Evolutionary conservation across 2,329 filamentous ascomycete genomes (phyloP).

Genomic region (Colletotrichum orbiculare): DNA sequence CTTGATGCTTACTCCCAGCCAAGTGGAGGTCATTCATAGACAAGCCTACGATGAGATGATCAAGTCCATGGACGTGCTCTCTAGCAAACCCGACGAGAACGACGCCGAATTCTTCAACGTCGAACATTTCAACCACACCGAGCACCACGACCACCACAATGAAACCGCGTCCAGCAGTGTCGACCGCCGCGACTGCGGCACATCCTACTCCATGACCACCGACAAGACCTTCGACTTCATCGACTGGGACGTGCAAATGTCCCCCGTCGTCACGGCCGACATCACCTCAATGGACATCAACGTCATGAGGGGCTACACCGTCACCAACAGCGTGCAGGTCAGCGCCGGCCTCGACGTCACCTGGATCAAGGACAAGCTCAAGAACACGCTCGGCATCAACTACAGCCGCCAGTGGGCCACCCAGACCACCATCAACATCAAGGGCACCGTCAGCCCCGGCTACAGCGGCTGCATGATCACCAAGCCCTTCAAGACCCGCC

Average conservation of each 20-base stretch:
- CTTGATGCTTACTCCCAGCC: neutral
- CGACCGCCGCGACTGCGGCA: slow-evolving; percentile 2
- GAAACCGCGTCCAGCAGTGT: neutral
- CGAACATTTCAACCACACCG: neutral
- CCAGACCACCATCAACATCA: slow-evolving; percentile 6
- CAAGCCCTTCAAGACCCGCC: slow-evolving; percentile 21
- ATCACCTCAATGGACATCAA: slow-evolving; percentile 10
- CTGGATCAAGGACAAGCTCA: slow-evolving; percentile 11
- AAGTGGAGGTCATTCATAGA: slow-evolving; percentile 19
- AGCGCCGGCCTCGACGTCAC: slow-evolving; percentile 12
- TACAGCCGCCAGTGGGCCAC: slow-evolving; percentile 24
- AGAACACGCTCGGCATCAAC: slow-evolving; percentile 5
- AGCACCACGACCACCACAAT: neutral
- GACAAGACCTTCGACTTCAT: slow-evolving; percentile 17
- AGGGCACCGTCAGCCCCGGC: slow-evolving; percentile 6
- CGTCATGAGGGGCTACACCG: slow-evolving; percentile 7
- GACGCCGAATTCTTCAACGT: slow-evolving; percentile 5
- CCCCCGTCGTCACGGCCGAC: slow-evolving; percentile 13
- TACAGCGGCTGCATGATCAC: slow-evolving; percentile 12
- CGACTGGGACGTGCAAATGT: slow-evolving; percentile 33
- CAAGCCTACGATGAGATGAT: neutral
- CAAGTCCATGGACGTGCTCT: neutral
- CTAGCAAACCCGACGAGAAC: slow-evolving; percentile 1
- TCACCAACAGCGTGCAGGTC: slow-evolving; percentile 4
- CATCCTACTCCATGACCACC: slow-evolving; percentile 11